These are phyloP conservation scores for Calonectria ilicicola DNA, from an alignment of 2,329 filamentous ascomycete species.

Conservation along the genomic window DNA sequence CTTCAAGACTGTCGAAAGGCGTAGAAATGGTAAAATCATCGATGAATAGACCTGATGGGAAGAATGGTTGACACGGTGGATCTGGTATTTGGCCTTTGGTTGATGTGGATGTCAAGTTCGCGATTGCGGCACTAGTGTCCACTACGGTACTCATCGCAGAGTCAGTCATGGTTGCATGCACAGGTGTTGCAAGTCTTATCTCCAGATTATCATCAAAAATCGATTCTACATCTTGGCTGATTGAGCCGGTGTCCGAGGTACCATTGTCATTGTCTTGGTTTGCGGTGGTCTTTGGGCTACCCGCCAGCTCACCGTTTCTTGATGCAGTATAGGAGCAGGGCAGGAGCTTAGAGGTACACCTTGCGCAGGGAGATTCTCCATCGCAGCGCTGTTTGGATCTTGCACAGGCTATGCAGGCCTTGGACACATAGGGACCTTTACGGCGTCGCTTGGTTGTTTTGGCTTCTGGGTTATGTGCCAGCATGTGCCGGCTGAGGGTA, in stretches of 20 bases:
- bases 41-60: background rate
- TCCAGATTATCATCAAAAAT: too few relatives aligned
- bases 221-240: background rate
- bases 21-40: background rate
- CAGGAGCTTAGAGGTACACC: background rate
- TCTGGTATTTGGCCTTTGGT: background rate
- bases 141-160: fast-evolving
- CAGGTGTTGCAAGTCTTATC: background rate
- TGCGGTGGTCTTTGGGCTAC: background rate
- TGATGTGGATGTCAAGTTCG: background rate
- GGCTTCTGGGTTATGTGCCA: background rate
- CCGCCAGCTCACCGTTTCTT: background rate
- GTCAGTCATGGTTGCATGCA: background rate
- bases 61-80: background rate
- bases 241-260: background rate
- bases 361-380: background rate
- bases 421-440: background rate
- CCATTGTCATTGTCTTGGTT: background rate
- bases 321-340: background rate
- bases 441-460: background rate
- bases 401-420: background rate
- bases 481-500: background rate
- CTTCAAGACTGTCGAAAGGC: background rate
- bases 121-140: too few relatives aligned
- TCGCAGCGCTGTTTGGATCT: background rate